Evolutionary conservation across 768 basidiomycete genomes (phyloP).

Genomic region (Lentinula aciculospora): DNA sequence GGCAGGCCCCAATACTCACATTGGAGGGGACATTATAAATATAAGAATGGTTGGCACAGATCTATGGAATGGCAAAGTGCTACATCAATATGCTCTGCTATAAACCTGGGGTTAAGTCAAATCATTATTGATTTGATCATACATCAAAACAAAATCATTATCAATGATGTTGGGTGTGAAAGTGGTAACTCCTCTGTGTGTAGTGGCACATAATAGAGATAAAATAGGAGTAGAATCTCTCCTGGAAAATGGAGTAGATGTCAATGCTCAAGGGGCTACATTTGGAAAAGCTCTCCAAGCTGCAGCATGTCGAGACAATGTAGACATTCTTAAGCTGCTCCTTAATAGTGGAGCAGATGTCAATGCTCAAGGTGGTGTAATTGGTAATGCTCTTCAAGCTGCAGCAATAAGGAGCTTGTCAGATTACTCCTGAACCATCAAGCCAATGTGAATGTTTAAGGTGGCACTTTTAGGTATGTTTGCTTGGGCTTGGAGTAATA

Average conservation of each 20-base stretch:
- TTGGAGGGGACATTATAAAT: no score
- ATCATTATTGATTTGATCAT: no score
- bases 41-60: no score
- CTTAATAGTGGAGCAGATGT: not conserved
- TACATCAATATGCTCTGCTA: no score
- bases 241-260: not conserved
- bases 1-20: not conserved
- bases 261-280: not conserved
- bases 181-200: no score
- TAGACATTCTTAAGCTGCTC: not conserved
- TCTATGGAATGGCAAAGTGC: no score
- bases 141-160: not conserved
- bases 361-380: not conserved
- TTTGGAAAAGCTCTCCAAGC: not conserved
- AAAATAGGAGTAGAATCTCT: not conserved
- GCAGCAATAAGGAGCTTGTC: not conserved
- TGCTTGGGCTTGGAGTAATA: no score
- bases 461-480: no score
- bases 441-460: no score
- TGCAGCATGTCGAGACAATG: not conserved
- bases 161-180: no score
- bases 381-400: not conserved
- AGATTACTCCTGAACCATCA: no score
- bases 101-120: no score
- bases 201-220: not conserved